Base-by-base conservation (phyloP, 2,329 filamentous ascomycete genomes). In the Ceratocystis variospora region DNA sequence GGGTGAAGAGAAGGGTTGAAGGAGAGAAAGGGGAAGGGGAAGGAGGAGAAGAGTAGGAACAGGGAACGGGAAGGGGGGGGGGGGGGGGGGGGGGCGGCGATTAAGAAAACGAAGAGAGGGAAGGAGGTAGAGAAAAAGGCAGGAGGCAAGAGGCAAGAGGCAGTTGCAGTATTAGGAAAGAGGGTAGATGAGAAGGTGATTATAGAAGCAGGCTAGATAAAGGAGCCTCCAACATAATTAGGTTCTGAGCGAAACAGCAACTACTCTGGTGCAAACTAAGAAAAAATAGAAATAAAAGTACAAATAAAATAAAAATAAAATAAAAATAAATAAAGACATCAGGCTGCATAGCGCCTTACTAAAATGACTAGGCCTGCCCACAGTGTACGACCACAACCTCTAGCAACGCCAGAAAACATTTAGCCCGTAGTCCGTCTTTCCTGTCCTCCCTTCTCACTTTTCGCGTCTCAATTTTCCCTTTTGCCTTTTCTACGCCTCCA, bases 281-380 rank as follows among this genome's bases (percentile, higher is more conserved):
- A 41, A 46, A 61, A 62, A 64, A 17, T 61, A 65, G 53, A 61
- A 46, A 62, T 22, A 45, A 62, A 31, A 22, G 22, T 22, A 22
- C 22, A 57, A 62, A 22, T 37, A n/a, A 41, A 41, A 46, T 22
- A 45, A 62, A 31, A 22, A 1, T 22, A 22, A 57, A 62, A 22
- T 37, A n/a, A 41, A 41, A 46, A n/a, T 25, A 17, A 50, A 4
- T 15, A 44, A 2, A 37, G 10, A 19, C 17, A 12, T 37, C 25
- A 17, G n/a, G 25, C 25, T 2, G 22, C 1, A 37, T 44, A 61
- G 19, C 33, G 33, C 33, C 33, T 37, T 37, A 3, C 31, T 31
- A 10, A 37, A 37, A 37, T 37, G 33, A 3, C 33, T 12, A 31
- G 33, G 33, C 10, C 33, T 19, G n/a, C n/a, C 15, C 45, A 48